Evolutionary conservation across 2,329 filamentous ascomycete species (phyloP).

Genomic region (Aureobasidium sp.): DNA sequence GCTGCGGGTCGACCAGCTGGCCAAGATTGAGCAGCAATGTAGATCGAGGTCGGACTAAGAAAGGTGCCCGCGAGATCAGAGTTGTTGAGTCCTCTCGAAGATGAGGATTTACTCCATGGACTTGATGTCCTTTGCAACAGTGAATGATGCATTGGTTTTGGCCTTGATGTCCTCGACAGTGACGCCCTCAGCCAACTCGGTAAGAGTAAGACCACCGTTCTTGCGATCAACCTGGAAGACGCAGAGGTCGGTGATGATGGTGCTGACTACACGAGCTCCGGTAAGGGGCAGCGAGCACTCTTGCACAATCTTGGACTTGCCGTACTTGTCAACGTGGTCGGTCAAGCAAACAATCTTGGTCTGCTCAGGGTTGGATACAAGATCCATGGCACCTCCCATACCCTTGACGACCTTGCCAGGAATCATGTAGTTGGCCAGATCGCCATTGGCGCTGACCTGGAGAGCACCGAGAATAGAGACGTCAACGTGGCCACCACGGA

Average conservation of each 20-base stretch:
- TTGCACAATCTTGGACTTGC: slow-evolving; percentile 86
- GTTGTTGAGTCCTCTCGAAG: background rate
- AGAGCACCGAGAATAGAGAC: slow-evolving; percentile 76
- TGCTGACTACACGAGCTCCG: slow-evolving; percentile 74
- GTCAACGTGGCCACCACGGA: slow-evolving; percentile 73
- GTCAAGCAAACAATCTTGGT: slow-evolving; percentile 96
- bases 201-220: slow-evolving; percentile 55
- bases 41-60: background rate
- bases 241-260: slow-evolving; percentile 83
- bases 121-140: slow-evolving; percentile 50
- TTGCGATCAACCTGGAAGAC: slow-evolving; percentile 61
- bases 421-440: slow-evolving; percentile 85
- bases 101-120: slow-evolving; percentile 33
- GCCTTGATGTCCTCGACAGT: slow-evolving; percentile 58
- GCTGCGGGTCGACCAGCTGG: background rate
- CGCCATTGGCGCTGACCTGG: slow-evolving; percentile 69
- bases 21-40: background rate
- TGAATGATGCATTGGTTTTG: slow-evolving; percentile 63
- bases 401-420: slow-evolving; percentile 80
- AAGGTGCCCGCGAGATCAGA: background rate
- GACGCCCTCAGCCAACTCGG: slow-evolving; percentile 62
- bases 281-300: slow-evolving; percentile 91
- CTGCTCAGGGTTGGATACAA: slow-evolving; percentile 73
- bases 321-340: slow-evolving; percentile 96
- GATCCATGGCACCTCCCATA: slow-evolving; percentile 89